Percentiles rank a stretch among this genome's conserved stretches.
Evolutionary conservation across 2,329 filamentous ascomycete species (phyloP).

Genomic region (Fusarium aywerte): DNA sequence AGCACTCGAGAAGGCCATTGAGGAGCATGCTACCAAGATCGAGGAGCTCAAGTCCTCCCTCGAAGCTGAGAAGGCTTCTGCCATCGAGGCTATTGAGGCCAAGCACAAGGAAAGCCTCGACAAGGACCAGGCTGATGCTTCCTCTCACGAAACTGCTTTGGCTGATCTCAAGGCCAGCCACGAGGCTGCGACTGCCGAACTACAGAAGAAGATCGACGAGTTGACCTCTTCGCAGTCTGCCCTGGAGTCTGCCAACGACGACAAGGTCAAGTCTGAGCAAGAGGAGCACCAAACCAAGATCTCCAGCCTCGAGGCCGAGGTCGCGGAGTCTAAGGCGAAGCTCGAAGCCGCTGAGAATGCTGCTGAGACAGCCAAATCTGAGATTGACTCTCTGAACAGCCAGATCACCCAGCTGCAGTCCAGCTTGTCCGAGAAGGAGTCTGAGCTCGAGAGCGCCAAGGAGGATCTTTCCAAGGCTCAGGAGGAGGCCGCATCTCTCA

Average conservation of each 20-base stretch:
- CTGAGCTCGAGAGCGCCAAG: slow-evolving; percentile 59
- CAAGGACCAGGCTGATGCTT: slow-evolving; percentile 57
- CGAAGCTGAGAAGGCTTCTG: slow-evolving; percentile 60
- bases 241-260: slow-evolving; percentile 58
- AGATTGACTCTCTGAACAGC: slow-evolving; percentile 57
- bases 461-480: slow-evolving; percentile 55
- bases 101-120: slow-evolving; percentile 64
- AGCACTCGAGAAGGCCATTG: slow-evolving; percentile 52
- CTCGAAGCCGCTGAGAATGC: slow-evolving; percentile 61
- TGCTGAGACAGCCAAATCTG: slow-evolving; percentile 55
- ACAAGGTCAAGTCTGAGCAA: slow-evolving; percentile 58
- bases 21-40: slow-evolving; percentile 62
- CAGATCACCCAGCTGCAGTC: slow-evolving; percentile 55
- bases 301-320: slow-evolving; percentile 62
- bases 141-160: slow-evolving; percentile 61
- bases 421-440: slow-evolving; percentile 57
- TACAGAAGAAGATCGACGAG: slow-evolving; percentile 67
- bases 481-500: slow-evolving; percentile 59
- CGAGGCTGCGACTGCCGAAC: slow-evolving; percentile 58
- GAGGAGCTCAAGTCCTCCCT: slow-evolving; percentile 62
- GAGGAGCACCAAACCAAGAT: slow-evolving; percentile 59
- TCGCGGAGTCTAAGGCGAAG: slow-evolving; percentile 62
- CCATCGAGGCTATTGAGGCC: slow-evolving; percentile 62
- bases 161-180: slow-evolving; percentile 63
- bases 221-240: slow-evolving; percentile 60